Percentiles rank a stretch among this genome's conserved stretches.
phyloP scores from a whole-genome alignment of 208 protist species.

The Phytomonas sp. region DNA sequence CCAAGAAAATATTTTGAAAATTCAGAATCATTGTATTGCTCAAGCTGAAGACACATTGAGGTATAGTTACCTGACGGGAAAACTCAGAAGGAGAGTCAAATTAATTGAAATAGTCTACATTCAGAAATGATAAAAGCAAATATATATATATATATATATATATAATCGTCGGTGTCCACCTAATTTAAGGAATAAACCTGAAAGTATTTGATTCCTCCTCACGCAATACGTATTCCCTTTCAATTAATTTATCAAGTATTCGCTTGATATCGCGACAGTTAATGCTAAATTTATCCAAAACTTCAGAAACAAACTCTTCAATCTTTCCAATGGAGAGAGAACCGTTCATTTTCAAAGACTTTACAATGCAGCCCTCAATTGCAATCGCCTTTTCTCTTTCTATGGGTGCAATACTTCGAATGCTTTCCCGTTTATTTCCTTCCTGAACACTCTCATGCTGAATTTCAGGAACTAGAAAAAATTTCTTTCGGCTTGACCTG shows the following conservation, averaged over 20 bases:
- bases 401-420: neutral
- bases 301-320: conserved; percentile 9
- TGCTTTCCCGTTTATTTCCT: neutral
- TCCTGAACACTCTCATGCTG: conserved; percentile 1
- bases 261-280: conserved; percentile 35
- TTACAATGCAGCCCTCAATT: conserved; percentile 9
- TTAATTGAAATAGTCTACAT: conserved; percentile 1
- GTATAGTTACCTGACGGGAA: neutral
- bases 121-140: neutral
- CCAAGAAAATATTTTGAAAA: neutral
- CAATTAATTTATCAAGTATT: conserved; percentile 50
- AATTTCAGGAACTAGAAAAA: conserved; percentile 2
- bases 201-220: conserved; percentile 16
- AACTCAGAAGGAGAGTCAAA: neutral
- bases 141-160: conserved; percentile 11
- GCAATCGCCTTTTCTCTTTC: neutral
- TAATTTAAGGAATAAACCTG: conserved; percentile 25
- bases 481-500: neutral
- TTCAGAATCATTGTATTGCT: neutral
- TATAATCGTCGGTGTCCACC: neutral
- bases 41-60: neutral
- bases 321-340: conserved; percentile 16
- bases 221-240: conserved; percentile 36
- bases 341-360: conserved; percentile 29
- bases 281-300: conserved; percentile 11